A percentile compares a stretch with the other conserved stretches of the same genome.
These are phyloP conservation scores for Friedmanniomyces endolithicus DNA, from an alignment of 495 filamentous ascomycete species.

Conservation along the genomic window DNA sequence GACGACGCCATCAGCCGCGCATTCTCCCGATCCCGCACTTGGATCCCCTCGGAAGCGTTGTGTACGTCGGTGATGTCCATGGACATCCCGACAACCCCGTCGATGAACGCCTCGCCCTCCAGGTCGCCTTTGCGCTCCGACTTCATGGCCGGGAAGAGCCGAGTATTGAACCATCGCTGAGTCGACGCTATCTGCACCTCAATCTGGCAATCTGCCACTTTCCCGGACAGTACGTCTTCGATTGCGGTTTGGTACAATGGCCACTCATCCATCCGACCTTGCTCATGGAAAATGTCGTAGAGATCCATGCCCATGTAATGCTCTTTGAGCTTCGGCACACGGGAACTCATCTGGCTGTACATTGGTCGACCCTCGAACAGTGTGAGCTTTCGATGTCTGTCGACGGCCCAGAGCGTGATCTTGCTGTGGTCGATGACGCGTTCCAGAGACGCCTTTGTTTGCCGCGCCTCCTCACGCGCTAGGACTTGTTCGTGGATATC, in stretches of 20 bases:
- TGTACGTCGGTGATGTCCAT: slow-evolving; percentile 59
- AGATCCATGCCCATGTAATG: slow-evolving; percentile 42
- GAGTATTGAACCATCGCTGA: slow-evolving; percentile 50
- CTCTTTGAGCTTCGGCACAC: slow-evolving; percentile 1
- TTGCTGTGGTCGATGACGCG: slow-evolving; percentile 56
- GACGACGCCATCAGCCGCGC: slow-evolving; percentile 50
- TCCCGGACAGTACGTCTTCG: slow-evolving; percentile 45
- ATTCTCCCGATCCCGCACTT: slow-evolving; percentile 49
- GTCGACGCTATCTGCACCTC: slow-evolving; percentile 39
- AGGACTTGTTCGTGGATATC: slow-evolving; percentile 55
- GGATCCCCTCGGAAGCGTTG: slow-evolving; percentile 43
- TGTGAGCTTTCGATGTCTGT: slow-evolving; percentile 42
- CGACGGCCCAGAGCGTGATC: slow-evolving; percentile 56
- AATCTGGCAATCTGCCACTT: slow-evolving; percentile 36
- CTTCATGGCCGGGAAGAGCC: slow-evolving; percentile 47
- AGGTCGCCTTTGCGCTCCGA: slow-evolving; percentile 36
- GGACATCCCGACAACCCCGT: slow-evolving; percentile 55
- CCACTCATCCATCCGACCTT: slow-evolving; percentile 30
- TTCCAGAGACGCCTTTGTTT: slow-evolving; percentile 48
- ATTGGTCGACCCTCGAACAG: slow-evolving; percentile 50
- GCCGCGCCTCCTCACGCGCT: slow-evolving; percentile 44
- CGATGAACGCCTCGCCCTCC: slow-evolving; percentile 37
- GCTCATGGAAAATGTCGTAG: slow-evolving; percentile 42
- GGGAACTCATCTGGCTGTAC: neutral
- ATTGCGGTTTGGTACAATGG: slow-evolving; percentile 40